phyloP scores from a whole-genome alignment of 345 rosid genomes.

The Psidium guajava region DNA sequence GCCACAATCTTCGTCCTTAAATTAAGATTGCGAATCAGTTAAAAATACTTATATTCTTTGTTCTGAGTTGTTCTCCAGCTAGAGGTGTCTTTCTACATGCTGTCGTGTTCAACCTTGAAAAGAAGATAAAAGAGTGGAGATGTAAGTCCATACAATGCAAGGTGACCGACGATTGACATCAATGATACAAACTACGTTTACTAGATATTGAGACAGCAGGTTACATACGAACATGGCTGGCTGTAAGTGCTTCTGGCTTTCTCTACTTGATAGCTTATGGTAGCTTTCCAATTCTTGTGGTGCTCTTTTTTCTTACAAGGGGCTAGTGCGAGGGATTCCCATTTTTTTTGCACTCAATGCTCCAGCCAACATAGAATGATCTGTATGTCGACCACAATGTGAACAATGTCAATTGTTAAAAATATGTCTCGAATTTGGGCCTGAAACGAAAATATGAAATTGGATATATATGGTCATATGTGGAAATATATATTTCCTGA shows the following conservation, averaged over 20 bases:
- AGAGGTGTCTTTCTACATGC: not conserved
- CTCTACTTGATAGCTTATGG: not conserved
- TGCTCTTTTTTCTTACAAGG: not conserved
- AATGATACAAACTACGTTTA: constrained; percentile 64
- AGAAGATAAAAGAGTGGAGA: constrained; percentile 70
- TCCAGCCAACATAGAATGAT: constrained; percentile 89
- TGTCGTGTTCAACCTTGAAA: constrained; percentile 9
- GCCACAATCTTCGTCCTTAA: not conserved
- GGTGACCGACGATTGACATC: constrained; percentile 55
- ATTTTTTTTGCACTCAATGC: not conserved
- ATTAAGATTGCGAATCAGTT: not conserved
- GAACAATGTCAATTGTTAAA: constrained; percentile 89
- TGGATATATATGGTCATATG: too few species aligned
- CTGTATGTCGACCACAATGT: constrained; percentile 84
- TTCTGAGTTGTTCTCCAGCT: not conserved
- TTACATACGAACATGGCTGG: constrained; percentile 54
- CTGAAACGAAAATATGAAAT: too few species aligned
- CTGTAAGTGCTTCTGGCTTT: constrained; percentile 30
- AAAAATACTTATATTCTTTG: not conserved
- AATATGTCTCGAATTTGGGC: too few species aligned
- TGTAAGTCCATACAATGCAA: constrained; percentile 54
- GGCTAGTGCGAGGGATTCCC: not conserved
- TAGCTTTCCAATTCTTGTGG: not conserved
- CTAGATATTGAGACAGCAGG: constrained; percentile 62
- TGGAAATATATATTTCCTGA: too few species aligned